Evolutionary conservation across 495 filamentous ascomycete species (phyloP), one percentile per base, ranked within the genome.

Genomic region (Penicillium paradoxum): DNA sequence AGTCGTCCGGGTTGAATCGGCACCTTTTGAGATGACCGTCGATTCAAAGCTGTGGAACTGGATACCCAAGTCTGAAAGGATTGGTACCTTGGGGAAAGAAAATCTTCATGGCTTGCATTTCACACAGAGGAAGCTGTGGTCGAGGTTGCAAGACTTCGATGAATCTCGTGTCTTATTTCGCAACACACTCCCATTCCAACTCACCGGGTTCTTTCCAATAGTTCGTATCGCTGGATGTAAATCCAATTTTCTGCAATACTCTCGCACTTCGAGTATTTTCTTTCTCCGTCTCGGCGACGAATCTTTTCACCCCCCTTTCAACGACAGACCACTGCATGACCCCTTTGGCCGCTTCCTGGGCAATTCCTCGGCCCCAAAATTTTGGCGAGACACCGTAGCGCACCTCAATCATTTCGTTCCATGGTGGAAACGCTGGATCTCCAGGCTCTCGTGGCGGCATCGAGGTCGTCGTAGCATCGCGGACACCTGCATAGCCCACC

Each of bases 171-270:
- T n/a, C 10, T 46, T 14, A 42, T 42, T 42, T 41, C 4, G 25
- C 25, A 33, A 17, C 22, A 38, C 48, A 40, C 40, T 65, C 57
- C 62, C 59, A 65, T 49, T 67, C 59, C 0, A 59, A 19, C 32
- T 64, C 58, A 32, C 51, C 57, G 0, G 58, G 62, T 21, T 65
- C 59, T 39, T 67, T 65, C 62, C 62, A 67, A 53, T 65, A 67
- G 25, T 67, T n/a, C 17, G 62, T 65, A 0, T 19, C 54, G 51
- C 64, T 63, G 1, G 4, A 13, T 4, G 24, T 45, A 45, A 67
- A 65, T 0, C 62, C 62, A 10, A 65, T 45, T 21, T 65, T 65
- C 34, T 60, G 45, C 55, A 67, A 49, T 6, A 61, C 13, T 27
- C 38, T 49, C 6, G 19, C 64, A 55, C 64, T 67, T 30, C 55